Evolutionary conservation across 176 grass and related monocot species (phyloP).

Genomic region (Pontederia crassipes): DNA sequence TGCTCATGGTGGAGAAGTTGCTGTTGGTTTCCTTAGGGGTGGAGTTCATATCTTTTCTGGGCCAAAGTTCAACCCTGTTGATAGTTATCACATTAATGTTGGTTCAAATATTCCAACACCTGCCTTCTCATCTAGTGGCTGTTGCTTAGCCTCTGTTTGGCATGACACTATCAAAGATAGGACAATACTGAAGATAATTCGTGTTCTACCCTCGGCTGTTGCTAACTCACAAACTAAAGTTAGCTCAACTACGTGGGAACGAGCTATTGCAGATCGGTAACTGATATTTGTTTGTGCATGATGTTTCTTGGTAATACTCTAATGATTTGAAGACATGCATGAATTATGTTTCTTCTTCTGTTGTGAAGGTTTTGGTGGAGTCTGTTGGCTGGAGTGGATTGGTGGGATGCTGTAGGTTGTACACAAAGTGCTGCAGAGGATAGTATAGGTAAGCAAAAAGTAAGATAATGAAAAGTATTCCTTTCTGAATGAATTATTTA

Average conservation of each 20-base stretch:
- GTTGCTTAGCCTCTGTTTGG: slow-evolving; percentile 95
- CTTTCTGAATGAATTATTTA: too few species aligned
- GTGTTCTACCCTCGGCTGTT: slow-evolving; percentile 85
- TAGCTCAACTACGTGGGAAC: slow-evolving; percentile 81
- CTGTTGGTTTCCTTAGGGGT: slow-evolving; percentile 82
- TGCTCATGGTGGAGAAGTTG: slow-evolving; percentile 86
- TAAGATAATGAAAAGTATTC: background rate
- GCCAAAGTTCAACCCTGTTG: slow-evolving; percentile 80
- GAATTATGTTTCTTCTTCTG: too few species aligned
- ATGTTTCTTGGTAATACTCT: background rate
- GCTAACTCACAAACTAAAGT: slow-evolving; percentile 56
- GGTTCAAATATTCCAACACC: slow-evolving; percentile 91
- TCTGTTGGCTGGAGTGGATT: slow-evolving; percentile 87
- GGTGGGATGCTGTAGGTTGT: slow-evolving; percentile 98
- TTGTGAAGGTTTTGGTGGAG: slow-evolving; percentile 94
- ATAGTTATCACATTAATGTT: slow-evolving; percentile 94
- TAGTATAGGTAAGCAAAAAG: slow-evolving; percentile 61
- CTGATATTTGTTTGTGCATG: background rate
- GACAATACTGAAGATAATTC: slow-evolving; percentile 94
- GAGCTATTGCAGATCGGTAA: slow-evolving; percentile 94
- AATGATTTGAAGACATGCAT: background rate
- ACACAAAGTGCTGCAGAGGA: slow-evolving; percentile 99
- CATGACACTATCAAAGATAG: slow-evolving; percentile 93
- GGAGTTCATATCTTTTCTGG: slow-evolving; percentile 96
- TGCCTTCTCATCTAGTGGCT: slow-evolving; percentile 88